Base-by-base conservation (phyloP, 2,329 filamentous ascomycete genomes). In the Monosporascus ibericus region DNA sequence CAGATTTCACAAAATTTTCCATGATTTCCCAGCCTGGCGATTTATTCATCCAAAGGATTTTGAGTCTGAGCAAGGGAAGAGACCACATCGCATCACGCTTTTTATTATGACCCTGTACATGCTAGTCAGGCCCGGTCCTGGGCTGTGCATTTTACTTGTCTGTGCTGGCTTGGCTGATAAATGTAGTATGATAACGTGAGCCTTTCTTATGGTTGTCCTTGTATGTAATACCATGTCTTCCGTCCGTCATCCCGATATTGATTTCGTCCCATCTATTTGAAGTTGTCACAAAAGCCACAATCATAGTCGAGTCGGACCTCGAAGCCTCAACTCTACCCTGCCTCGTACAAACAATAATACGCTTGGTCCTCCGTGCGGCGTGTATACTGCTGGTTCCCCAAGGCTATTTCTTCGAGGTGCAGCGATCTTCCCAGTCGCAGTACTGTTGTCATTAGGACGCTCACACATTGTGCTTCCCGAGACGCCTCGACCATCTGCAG, bases 1-100 rank as follows among this genome's bases (percentile, higher is more conserved):
- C 60, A 65, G 66, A 64, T 62, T 63, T 63, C 60, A 63, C 59
- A 62, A 58, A 63, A 64, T 58, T 63, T 60, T 56, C 51, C 54
- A 46, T 48, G 17, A 39, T 51, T 44, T 55, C 60, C 63, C 63
- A 65, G 63, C 64, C 63, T 64, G 60, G 60, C 52, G 57, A 65
- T 64, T 58, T 58, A 56, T 56, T 49, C 49, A 52, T 47, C 54
- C 55, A 57, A 52, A 49, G 47, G 42, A 15, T 24, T n/a, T 6
- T n/a, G 38, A 40, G 18, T 18, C 22, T 30, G 42, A 22, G 20
- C 15, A 30, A 46, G 52, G 48, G 52, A 51, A 52, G 52, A 59
- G 48, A 60, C 58, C 62, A 61, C 57, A 63, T 64, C 60, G 64
- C 58, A 62, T 53, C 61, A 61, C 62, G 47, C 53, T 64, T 65